Evolutionary conservation across 352 stramenopile species (phyloP).

Genomic region (Phytopythium kandeliae): DNA sequence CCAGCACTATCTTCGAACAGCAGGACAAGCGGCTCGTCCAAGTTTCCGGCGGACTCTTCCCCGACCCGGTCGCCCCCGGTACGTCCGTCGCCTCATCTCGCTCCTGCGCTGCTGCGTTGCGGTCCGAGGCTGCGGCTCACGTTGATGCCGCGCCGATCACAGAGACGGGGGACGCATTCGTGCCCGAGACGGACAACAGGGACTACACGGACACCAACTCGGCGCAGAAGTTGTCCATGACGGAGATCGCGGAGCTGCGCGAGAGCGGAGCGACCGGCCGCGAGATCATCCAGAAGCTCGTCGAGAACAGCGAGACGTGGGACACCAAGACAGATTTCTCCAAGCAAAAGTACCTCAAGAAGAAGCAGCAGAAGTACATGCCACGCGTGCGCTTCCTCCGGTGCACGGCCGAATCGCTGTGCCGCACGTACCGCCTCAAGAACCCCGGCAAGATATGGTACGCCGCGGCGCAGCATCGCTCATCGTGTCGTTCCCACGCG

Average conservation of each 20-base stretch:
- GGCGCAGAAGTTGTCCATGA: constrained; percentile 69
- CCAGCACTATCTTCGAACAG: constrained; percentile 75
- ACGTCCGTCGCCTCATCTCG: background rate
- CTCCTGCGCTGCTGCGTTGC: background rate
- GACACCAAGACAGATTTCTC: constrained; percentile 93
- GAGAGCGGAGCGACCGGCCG: constrained; percentile 65
- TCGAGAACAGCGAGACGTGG: constrained; percentile 95
- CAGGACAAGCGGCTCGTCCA: constrained; percentile 76
- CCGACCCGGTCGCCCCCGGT: constrained; percentile 75
- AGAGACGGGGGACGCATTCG: constrained; percentile 80
- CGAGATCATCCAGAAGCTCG: constrained; percentile 90
- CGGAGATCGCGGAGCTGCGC: constrained; percentile 59
- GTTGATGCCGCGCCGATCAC: background rate
- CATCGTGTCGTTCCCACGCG: too few relatives aligned
- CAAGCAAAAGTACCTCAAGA: constrained; percentile 96
- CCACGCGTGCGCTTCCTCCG: constrained; percentile 76
- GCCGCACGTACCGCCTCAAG: constrained; percentile 85
- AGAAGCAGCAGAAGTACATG: constrained; percentile 94
- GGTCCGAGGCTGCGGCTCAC: background rate
- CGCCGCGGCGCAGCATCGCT: constrained; percentile 11
- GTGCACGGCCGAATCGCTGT: constrained; percentile 88
- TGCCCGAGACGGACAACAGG: constrained; percentile 72
- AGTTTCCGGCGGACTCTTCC: constrained; percentile 71
- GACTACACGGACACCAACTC: constrained; percentile 85
- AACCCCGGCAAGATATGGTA: constrained; percentile 87